These are phyloP conservation scores for Ophiocordyceps unilateralis DNA, from an alignment of 2,329 filamentous ascomycete species.

Conservation along the genomic window DNA sequence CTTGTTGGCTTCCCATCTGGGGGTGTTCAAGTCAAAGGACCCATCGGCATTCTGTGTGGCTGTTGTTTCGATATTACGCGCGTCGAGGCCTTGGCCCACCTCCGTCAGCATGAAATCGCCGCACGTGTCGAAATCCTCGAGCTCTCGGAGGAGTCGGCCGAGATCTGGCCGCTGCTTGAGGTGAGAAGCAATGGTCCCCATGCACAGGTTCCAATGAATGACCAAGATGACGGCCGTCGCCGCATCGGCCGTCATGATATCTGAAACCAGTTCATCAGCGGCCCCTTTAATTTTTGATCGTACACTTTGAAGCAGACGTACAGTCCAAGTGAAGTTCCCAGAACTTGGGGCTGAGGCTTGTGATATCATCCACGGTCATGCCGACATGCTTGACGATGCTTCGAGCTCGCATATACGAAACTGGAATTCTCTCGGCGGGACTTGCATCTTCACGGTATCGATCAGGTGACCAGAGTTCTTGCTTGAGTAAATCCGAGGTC, in stretches of 20 bases:
- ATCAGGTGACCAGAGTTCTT: background rate
- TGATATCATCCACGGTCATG: conserved; percentile 7
- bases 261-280: conserved; percentile 1
- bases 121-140: conserved; percentile 8
- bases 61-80: conserved; percentile 19
- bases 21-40: conserved; percentile 16
- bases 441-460: background rate
- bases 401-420: background rate
- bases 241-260: conserved; percentile 5
- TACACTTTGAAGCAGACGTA: conserved; percentile 1
- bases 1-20: conserved; percentile 14
- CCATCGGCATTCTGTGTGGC: conserved; percentile 16
- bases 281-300: too few species aligned
- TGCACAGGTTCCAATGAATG: conserved; percentile 16
- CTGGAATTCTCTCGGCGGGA: background rate
- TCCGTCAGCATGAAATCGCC: conserved; percentile 22
- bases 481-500: background rate
- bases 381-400: background rate
- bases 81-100: conserved; percentile 20
- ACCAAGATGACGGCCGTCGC: conserved; percentile 7
- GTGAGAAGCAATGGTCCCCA: conserved; percentile 9
- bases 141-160: conserved; percentile 3
- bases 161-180: conserved; percentile 5
- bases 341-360: conserved; percentile 8
- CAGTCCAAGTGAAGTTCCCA: conserved; percentile 9